Conservation (phyloP, 2,329 filamentous ascomycete species). For the Amphichorda felina region DNA sequence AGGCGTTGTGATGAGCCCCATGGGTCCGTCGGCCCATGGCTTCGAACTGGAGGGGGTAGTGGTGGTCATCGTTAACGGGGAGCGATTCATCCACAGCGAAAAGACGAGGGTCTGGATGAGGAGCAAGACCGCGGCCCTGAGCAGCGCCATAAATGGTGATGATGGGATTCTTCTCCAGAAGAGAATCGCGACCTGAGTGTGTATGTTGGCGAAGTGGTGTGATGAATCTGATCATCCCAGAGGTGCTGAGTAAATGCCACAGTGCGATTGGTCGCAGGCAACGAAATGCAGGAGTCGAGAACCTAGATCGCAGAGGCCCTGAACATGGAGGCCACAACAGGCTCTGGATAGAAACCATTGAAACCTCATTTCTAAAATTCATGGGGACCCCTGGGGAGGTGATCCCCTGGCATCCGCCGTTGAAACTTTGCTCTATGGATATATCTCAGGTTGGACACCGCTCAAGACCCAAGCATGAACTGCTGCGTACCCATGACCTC, state of each 20-base stretch:
- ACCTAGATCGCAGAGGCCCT: no score
- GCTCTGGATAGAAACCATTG: no score
- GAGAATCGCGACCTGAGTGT: no score
- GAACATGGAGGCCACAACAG: no score
- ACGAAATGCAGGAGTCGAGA: no score
- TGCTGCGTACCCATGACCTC: not conserved
- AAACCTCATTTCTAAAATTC: no score
- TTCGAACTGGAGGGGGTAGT: conserved; percentile 14
- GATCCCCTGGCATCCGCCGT: no score
- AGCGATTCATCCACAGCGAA: conserved; percentile 19
- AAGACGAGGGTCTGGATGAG: conserved; percentile 13
- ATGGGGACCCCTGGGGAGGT: no score
- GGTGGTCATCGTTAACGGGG: conserved; percentile 19
- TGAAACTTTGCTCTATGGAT: no score
- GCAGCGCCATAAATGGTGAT: not conserved
- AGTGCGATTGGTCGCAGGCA: not conserved
- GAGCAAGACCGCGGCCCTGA: conserved; percentile 6
- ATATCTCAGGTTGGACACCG: no score
- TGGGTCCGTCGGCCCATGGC: conserved; percentile 41
- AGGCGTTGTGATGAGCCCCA: conserved; percentile 41
- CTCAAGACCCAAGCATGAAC: no score
- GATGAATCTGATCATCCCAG: not conserved
- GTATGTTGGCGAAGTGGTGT: not conserved
- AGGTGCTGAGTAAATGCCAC: not conserved
- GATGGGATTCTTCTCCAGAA: not conserved